These are phyloP conservation scores for Saccharomyces hybrid DNA, from an alignment of 1,139 yeast genomes.

Conservation along the genomic window DNA sequence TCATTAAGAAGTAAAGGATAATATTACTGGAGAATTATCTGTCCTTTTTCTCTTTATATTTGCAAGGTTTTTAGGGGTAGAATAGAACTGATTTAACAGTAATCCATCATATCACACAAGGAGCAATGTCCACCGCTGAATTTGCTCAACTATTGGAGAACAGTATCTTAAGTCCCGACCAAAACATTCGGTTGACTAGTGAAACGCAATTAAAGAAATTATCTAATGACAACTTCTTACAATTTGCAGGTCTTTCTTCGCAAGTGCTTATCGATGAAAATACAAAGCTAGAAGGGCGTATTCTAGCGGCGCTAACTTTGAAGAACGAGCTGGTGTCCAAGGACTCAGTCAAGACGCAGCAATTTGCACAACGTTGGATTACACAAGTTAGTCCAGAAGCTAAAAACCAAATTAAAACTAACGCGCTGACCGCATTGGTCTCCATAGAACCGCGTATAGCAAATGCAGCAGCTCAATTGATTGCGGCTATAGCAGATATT, in stretches of 20 bases:
- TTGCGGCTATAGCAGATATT: conserved; percentile 92
- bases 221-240: conserved; percentile 68
- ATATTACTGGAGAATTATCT: neutral
- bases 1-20: neutral
- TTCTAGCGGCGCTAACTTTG: conserved; percentile 82
- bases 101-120: neutral
- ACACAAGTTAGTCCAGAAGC: conserved; percentile 41
- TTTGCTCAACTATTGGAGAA: conserved; percentile 68
- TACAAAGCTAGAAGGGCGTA: conserved; percentile 73
- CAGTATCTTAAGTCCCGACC: conserved; percentile 62
- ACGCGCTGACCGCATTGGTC: conserved; percentile 57
- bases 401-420: conserved; percentile 59
- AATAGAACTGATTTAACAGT: neutral
- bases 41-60: neutral
- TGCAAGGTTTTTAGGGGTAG: neutral
- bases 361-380: conserved; percentile 44
- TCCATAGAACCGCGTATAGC: conserved; percentile 75
- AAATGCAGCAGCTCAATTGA: conserved; percentile 83
- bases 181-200: conserved; percentile 66
- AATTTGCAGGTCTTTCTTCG: conserved; percentile 62
- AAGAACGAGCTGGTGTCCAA: conserved; percentile 86
- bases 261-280: conserved; percentile 62
- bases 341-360: conserved; percentile 44
- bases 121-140: conserved; percentile 38
- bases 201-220: conserved; percentile 70